Percentiles rank a stretch among this genome's conserved stretches.
These are phyloP conservation scores for Torulaspora franciscae DNA, from an alignment of 805 yeast species.

Conservation along the genomic window DNA sequence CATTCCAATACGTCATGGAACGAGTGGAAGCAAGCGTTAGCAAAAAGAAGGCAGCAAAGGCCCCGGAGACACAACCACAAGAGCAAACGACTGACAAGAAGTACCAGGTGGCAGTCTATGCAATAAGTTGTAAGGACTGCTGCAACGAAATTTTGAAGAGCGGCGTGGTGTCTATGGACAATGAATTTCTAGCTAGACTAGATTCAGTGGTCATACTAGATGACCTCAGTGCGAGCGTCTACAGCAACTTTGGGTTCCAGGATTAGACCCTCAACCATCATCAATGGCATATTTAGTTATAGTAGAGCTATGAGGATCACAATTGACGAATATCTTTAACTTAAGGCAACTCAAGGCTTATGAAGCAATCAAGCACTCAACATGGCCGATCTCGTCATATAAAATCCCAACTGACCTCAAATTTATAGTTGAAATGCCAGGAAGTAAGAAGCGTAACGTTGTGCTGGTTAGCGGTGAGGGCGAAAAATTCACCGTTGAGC, in stretches of 20 bases:
- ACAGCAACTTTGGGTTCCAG: conserved; percentile 57
- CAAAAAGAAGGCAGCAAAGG: conserved; percentile 16
- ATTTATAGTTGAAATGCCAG: conserved; percentile 7
- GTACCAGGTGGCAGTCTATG: conserved; percentile 28
- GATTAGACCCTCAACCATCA: background rate
- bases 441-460: conserved; percentile 33
- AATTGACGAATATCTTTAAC: background rate
- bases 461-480: conserved; percentile 74
- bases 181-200: conserved; percentile 22
- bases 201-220: conserved; percentile 50
- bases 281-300: background rate
- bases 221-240: conserved; percentile 85
- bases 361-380: background rate
- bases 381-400: background rate
- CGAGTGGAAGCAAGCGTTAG: conserved; percentile 20
- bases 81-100: conserved; percentile 4
- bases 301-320: background rate
- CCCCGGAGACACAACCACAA: background rate
- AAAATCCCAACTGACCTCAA: background rate
- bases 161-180: conserved; percentile 25
- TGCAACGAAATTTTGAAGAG: conserved; percentile 26
- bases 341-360: background rate
- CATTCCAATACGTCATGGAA: conserved; percentile 29
- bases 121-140: conserved; percentile 32
- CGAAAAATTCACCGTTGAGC: conserved; percentile 70